A percentile compares a stretch with the other conserved stretches of the same genome.
These are phyloP conservation scores for Rhynchosporium graminicola DNA, from an alignment of 2,329 filamentous ascomycete genomes.

Conservation along the genomic window DNA sequence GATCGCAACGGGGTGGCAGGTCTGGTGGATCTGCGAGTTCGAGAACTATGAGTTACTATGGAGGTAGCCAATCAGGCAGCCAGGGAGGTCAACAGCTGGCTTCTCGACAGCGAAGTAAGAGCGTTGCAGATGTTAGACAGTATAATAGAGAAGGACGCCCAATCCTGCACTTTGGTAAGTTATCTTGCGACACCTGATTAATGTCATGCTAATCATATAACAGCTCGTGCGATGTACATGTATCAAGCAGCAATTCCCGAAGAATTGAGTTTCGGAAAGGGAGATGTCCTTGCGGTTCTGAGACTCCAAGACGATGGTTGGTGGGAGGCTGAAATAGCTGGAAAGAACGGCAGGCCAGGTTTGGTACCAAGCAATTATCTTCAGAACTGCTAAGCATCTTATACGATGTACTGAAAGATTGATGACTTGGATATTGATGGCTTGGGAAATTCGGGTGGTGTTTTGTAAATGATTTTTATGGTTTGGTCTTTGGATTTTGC, in stretches of 20 bases:
- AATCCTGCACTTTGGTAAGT: slow-evolving; percentile 92
- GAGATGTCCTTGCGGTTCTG: slow-evolving; percentile 85
- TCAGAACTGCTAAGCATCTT: slow-evolving; percentile 37
- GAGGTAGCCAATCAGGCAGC: slow-evolving; percentile 42
- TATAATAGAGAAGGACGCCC: slow-evolving; percentile 83
- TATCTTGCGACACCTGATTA: background rate
- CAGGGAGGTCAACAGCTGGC: slow-evolving; percentile 42
- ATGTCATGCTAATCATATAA: slow-evolving; percentile 29
- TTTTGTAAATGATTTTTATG: slow-evolving; percentile 5
- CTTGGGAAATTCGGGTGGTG: background rate
- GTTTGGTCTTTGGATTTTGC: slow-evolving; percentile 2
- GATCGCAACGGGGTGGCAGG: slow-evolving; percentile 54
- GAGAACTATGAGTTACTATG: slow-evolving; percentile 55
- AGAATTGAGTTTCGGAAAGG: slow-evolving; percentile 89
- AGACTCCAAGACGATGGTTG: slow-evolving; percentile 95
- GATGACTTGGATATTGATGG: background rate
- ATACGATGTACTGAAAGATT: background rate
- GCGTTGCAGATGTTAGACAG: slow-evolving; percentile 77
- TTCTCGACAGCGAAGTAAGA: slow-evolving; percentile 70
- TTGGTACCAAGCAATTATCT: slow-evolving; percentile 71
- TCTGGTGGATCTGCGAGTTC: slow-evolving; percentile 50
- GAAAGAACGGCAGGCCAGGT: slow-evolving; percentile 59
- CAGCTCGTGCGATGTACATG: slow-evolving; percentile 90
- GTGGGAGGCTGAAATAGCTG: slow-evolving; percentile 97
- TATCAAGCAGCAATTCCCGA: slow-evolving; percentile 95